Evolutionary conservation across 164 flowering plant genomes (phyloP).

Genomic region (Houttuynia cordata): DNA sequence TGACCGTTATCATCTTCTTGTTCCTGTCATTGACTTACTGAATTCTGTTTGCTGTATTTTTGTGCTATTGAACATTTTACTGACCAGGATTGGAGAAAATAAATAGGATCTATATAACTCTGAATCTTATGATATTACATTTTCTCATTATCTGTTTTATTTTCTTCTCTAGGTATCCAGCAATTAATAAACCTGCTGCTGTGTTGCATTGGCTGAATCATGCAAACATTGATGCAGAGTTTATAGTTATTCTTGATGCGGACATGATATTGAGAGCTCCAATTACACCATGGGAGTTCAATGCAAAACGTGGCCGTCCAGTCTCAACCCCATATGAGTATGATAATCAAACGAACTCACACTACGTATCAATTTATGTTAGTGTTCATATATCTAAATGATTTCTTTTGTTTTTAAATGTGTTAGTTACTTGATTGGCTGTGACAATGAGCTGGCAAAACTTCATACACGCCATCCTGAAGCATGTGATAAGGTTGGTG

Average conservation of each 20-base stretch:
- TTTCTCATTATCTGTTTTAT: background rate
- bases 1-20: constrained; percentile 18
- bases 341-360: constrained; percentile 12
- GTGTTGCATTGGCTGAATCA: constrained; percentile 97
- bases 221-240: constrained; percentile 79
- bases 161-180: constrained; percentile 71
- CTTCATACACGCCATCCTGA: constrained; percentile 86
- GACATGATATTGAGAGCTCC: constrained; percentile 95
- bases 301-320: constrained; percentile 77
- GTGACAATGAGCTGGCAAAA: constrained; percentile 88
- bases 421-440: constrained; percentile 85
- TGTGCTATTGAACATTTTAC: background rate
- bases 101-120: background rate
- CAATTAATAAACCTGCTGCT: constrained; percentile 95
- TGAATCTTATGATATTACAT: background rate
- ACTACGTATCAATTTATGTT: background rate
- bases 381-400: background rate
- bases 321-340: constrained; percentile 97
- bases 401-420: background rate
- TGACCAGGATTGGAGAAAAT: background rate
- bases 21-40: background rate
- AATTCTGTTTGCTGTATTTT: background rate
- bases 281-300: constrained; percentile 97
- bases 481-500: constrained; percentile 97
- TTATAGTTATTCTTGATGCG: constrained; percentile 86